A percentile compares a stretch with the other conserved stretches of the same genome.
Conservation (phyloP, 1,139 yeast species). For the Blastobotrys illinoisensis region DNA sequence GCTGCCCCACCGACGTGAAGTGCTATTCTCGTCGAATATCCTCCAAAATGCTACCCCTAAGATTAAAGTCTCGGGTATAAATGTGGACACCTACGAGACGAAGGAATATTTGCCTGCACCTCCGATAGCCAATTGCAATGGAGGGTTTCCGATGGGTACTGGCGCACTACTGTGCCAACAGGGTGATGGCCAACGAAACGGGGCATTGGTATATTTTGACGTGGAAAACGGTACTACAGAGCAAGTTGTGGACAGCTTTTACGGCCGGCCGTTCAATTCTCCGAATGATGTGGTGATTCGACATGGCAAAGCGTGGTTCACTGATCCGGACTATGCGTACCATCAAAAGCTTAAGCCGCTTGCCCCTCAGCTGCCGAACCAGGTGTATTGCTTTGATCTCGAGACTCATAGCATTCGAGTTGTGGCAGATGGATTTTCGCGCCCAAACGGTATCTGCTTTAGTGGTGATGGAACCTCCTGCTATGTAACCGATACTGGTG, state of each 20-base stretch:
- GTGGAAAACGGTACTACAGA: constrained; percentile 15
- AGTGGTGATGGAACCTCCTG: constrained; percentile 22
- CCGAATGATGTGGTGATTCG: constrained; percentile 25
- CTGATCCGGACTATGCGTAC: constrained; percentile 27
- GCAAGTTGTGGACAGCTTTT: constrained; percentile 17
- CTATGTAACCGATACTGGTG: constrained; percentile 26
- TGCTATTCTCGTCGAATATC: constrained; percentile 23
- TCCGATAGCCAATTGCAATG: constrained; percentile 20
- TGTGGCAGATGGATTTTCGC: constrained; percentile 25
- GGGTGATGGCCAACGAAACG: constrained; percentile 16
- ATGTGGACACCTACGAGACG: not conserved
- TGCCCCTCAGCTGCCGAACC: constrained; percentile 18
- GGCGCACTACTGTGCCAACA: constrained; percentile 22
- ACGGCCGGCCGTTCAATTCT: constrained; percentile 26
- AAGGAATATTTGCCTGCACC: constrained; percentile 15
- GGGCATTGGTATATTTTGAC: constrained; percentile 17
- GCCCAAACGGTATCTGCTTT: constrained; percentile 29
- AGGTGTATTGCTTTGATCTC: constrained; percentile 27
- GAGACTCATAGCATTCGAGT: constrained; percentile 20
- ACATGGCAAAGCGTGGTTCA: constrained; percentile 21
- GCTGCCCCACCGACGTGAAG: constrained; percentile 20
- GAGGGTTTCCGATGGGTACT: constrained; percentile 20
- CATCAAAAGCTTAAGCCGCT: constrained; percentile 11
- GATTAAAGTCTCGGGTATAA: constrained; percentile 9
- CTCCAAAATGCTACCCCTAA: constrained; percentile 6